phyloP scores from a whole-genome alignment of 345 rosid species.

The Raphanus sativus region DNA sequence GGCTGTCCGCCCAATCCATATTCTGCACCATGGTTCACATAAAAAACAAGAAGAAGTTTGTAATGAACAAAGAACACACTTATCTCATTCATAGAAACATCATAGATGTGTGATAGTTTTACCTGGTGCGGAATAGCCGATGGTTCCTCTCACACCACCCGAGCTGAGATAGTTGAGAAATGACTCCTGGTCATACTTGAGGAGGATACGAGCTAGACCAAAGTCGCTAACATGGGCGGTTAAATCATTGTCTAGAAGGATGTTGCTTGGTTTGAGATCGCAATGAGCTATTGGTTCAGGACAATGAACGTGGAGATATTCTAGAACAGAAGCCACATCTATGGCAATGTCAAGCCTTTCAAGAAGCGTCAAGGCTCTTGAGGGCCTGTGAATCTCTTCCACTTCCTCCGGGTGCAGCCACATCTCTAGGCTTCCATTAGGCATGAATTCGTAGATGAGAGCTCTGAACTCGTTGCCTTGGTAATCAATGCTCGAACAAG shows the following conservation, averaged over 20 bases:
- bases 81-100: neutral
- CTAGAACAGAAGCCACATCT: conserved; percentile 35
- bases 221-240: conserved; percentile 35
- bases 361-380: conserved; percentile 21
- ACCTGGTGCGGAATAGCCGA: conserved; percentile 36
- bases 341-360: conserved; percentile 42
- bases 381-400: conserved; percentile 6
- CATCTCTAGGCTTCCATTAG: conserved; percentile 48
- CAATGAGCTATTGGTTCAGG: conserved; percentile 24
- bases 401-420: conserved; percentile 40
- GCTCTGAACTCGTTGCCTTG: conserved; percentile 56
- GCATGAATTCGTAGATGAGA: conserved; percentile 49
- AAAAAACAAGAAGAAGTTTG: neutral
- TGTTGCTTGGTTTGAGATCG: conserved; percentile 32
- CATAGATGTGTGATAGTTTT: neutral
- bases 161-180: conserved; percentile 13
- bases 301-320: conserved; percentile 29
- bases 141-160: conserved; percentile 23
- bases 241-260: conserved; percentile 26
- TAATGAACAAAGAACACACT: neutral
- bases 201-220: conserved; percentile 27
- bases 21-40: conserved; percentile 16
- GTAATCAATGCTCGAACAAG: conserved; percentile 51
- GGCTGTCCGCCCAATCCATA: conserved; percentile 40
- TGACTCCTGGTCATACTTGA: conserved; percentile 8